These are phyloP conservation scores for Yamadazyma ubonensis DNA, from an alignment of 805 yeast species.

Conservation along the genomic window DNA sequence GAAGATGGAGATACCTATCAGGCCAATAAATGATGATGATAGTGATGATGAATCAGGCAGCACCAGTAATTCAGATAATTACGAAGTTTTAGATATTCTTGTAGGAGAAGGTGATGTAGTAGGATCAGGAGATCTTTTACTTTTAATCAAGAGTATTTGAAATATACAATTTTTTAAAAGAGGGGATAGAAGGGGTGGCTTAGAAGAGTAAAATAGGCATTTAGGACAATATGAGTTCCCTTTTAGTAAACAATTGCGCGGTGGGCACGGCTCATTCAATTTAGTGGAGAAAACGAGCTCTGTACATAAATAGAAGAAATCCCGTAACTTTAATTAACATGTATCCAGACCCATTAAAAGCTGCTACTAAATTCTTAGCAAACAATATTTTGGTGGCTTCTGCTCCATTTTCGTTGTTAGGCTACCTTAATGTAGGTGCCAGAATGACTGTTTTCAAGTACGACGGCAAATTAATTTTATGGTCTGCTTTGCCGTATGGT, in stretches of 20 bases:
- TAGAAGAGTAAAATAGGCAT: too few relatives aligned
- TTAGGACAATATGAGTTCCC: too few relatives aligned
- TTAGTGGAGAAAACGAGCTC: too few relatives aligned
- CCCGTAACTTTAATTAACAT: neutral
- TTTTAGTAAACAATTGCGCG: too few relatives aligned
- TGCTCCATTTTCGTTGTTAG: constrained; percentile 30
- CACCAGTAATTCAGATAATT: too few relatives aligned
- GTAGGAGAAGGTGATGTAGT: constrained; percentile 94
- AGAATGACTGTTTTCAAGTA: constrained; percentile 41
- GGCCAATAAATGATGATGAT: too few relatives aligned
- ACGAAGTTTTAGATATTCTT: constrained; percentile 68
- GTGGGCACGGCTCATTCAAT: too few relatives aligned
- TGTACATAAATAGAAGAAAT: neutral
- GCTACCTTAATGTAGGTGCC: constrained; percentile 37
- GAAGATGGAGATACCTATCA: constrained; percentile 89
- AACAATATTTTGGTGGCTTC: constrained; percentile 35
- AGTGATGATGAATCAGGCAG: constrained; percentile 66
- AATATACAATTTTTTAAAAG: too few relatives aligned
- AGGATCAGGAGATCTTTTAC: constrained; percentile 94
- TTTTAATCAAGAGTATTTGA: constrained; percentile 65
- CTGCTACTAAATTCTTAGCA: constrained; percentile 28
- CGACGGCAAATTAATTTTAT: constrained; percentile 39
- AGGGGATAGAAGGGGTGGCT: too few relatives aligned
- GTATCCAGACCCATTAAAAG: constrained; percentile 30
- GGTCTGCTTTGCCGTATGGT: constrained; percentile 59